These are phyloP conservation scores for Diaporthe helianthi DNA, from an alignment of 2,329 filamentous ascomycete genomes.

Conservation along the genomic window DNA sequence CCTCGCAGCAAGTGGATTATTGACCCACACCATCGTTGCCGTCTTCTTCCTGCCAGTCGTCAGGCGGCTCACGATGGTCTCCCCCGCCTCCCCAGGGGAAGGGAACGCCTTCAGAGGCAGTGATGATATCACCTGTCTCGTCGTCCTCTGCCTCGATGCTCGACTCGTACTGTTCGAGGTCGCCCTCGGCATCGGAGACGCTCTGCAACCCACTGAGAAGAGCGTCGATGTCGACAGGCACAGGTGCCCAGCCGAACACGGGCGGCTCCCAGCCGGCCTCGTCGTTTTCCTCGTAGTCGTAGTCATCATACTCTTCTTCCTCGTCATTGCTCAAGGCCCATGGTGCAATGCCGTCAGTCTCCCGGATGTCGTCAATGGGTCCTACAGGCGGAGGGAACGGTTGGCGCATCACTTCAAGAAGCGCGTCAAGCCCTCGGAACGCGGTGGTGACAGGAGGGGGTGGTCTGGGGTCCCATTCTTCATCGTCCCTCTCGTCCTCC, in stretches of 20 bases:
- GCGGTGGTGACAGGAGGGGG: not conserved
- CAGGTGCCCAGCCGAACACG: conserved; percentile 22
- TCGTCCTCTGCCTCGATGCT: not conserved
- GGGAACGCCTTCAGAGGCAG: not conserved
- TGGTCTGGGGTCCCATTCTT: not conserved
- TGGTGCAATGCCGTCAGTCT: conserved; percentile 8
- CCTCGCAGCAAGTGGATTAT: not conserved
- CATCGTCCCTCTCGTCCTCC: not conserved
- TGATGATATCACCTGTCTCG: not conserved
- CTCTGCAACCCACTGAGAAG: not conserved
- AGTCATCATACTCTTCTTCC: conserved; percentile 7
- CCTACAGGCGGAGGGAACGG: not conserved
- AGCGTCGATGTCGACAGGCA: conserved; percentile 21
- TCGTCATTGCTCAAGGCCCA: not conserved
- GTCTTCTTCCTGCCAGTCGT: not conserved
- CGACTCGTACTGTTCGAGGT: not conserved
- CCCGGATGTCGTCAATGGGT: not conserved
- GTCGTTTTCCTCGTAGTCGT: conserved; percentile 8
- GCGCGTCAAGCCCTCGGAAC: conserved; percentile 2
- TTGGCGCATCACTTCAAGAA: conserved; percentile 16
- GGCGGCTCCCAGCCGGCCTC: conserved; percentile 22
- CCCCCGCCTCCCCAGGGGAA: conserved; percentile 19
- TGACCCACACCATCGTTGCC: not conserved
- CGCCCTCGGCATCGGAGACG: not conserved
- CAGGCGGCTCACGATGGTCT: not conserved